These are phyloP conservation scores for Thalia dealbata DNA, from an alignment of 176 grass and related monocot genomes.

Conservation along the genomic window DNA sequence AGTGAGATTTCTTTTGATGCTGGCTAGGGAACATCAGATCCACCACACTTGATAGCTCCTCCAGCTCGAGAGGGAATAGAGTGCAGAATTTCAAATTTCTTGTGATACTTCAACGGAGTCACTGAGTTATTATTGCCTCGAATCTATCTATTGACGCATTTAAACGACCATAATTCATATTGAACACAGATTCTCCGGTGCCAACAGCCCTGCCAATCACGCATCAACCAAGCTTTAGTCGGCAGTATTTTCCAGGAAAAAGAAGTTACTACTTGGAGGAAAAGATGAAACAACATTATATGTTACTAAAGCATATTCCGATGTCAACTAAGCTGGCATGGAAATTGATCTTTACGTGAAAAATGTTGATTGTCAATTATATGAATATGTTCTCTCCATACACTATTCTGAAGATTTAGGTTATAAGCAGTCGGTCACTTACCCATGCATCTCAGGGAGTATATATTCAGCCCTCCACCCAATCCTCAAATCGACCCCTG, in stretches of 20 bases:
- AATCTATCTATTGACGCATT: constrained; percentile 89
- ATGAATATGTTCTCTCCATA: not conserved
- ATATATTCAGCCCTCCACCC: constrained; percentile 93
- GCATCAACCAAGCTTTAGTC: not conserved
- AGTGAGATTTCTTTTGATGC: no score
- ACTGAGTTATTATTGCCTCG: constrained; percentile 58
- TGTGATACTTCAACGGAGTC: not conserved
- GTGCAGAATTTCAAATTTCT: not conserved
- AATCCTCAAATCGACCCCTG: constrained; percentile 86
- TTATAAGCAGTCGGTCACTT: constrained; percentile 3
- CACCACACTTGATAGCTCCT: no score
- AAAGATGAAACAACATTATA: not conserved
- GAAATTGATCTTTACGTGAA: not conserved
- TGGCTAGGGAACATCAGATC: no score
- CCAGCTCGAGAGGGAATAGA: not conserved
- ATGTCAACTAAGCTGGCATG: not conserved
- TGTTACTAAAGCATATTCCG: not conserved
- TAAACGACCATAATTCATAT: constrained; percentile 71
- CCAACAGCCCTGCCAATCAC: constrained; percentile 51
- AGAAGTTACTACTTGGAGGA: not conserved
- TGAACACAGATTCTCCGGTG: constrained; percentile 69
- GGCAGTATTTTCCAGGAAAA: not conserved
- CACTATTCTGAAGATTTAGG: not conserved
- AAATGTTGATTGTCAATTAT: not conserved
- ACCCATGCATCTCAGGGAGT: constrained; percentile 95